A percentile compares a stretch with the other conserved stretches of the same genome.
phyloP scores from a whole-genome alignment of 2,329 filamentous ascomycete species.

The Tolypocladium sp. region DNA sequence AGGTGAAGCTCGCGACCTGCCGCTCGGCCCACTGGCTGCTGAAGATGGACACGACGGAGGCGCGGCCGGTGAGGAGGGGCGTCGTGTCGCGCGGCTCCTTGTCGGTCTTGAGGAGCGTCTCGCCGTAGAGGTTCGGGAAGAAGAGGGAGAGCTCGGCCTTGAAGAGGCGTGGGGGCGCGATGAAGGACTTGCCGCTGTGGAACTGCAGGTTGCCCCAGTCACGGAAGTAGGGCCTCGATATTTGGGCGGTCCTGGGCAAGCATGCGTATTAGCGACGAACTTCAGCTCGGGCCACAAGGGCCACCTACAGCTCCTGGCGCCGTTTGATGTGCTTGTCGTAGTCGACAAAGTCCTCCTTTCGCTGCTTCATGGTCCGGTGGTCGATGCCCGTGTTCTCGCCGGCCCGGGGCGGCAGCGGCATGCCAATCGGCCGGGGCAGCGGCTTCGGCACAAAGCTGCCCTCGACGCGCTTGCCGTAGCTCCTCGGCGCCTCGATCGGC shows the following conservation, averaged over 20 bases:
- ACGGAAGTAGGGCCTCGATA: constrained; percentile 85
- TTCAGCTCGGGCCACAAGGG: background rate
- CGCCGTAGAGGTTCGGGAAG: constrained; percentile 85
- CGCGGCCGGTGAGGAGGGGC: constrained; percentile 58
- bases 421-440: constrained; percentile 69
- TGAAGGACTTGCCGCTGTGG: constrained; percentile 86
- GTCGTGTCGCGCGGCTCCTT: constrained; percentile 59
- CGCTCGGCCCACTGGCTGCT: constrained; percentile 77
- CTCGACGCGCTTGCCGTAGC: constrained; percentile 46
- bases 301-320: constrained; percentile 61
- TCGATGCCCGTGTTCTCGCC: constrained; percentile 81
- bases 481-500: constrained; percentile 48
- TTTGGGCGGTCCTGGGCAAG: constrained; percentile 54
- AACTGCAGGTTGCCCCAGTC: constrained; percentile 82
- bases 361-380: constrained; percentile 54
- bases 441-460: constrained; percentile 48
- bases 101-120: constrained; percentile 56
- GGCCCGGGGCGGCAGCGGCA: constrained; percentile 59
- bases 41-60: constrained; percentile 74
- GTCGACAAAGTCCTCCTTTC: constrained; percentile 71
- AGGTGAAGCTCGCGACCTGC: constrained; percentile 67
- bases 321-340: constrained; percentile 75
- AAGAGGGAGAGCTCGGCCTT: constrained; percentile 73
- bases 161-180: constrained; percentile 78
- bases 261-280: background rate